Conservation (phyloP, 148 eudicot species). For the Pharnaceum exiguum region DNA sequence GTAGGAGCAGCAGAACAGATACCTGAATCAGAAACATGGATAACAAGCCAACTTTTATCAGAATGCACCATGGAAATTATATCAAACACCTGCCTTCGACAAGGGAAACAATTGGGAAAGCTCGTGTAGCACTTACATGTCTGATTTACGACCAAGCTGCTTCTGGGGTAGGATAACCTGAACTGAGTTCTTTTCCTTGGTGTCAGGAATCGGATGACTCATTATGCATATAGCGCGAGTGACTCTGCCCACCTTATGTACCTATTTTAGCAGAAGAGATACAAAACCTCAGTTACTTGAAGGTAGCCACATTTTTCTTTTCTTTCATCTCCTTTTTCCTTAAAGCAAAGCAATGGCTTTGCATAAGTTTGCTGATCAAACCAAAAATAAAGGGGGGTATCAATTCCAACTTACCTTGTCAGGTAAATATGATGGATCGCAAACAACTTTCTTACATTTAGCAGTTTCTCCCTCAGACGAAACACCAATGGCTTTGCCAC, state of each 20-base stretch:
- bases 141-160: conserved; percentile 91
- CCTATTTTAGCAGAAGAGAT: conserved; percentile 34
- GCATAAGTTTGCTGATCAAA: no score
- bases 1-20: conserved; percentile 92
- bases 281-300: neutral
- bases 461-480: conserved; percentile 97
- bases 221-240: conserved; percentile 93
- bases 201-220: conserved; percentile 90
- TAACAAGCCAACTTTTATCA: no score
- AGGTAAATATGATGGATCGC: conserved; percentile 91
- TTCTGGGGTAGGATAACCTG: conserved; percentile 95
- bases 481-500: conserved; percentile 79
- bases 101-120: neutral
- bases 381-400: no score
- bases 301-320: neutral
- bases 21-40: conserved; percentile 39
- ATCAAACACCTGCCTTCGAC: neutral
- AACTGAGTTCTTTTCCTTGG: conserved; percentile 84
- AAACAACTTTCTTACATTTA: conserved; percentile 90
- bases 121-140: conserved; percentile 54
- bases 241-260: conserved; percentile 79
- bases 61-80: no score
- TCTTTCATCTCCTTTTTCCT: no score
- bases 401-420: conserved; percentile 74
- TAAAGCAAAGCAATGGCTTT: no score